Percentiles rank a stretch among this genome's conserved stretches.
phyloP scores from a whole-genome alignment of 2,329 filamentous ascomycete species.

The Neopestalotiopsis rosae region DNA sequence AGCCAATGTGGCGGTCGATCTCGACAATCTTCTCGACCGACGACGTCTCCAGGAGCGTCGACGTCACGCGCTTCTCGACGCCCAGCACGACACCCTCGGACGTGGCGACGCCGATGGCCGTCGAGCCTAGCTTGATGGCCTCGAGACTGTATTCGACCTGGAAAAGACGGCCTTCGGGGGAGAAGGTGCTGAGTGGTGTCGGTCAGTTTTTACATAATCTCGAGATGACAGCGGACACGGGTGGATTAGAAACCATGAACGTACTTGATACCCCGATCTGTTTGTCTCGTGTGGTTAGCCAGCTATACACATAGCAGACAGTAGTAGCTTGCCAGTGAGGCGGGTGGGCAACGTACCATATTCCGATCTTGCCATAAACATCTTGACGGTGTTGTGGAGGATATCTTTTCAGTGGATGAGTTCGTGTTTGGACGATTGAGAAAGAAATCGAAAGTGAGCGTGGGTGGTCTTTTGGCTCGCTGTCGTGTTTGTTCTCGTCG shows the following conservation, averaged over 20 bases:
- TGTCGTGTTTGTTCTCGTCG: slow-evolving; percentile 13
- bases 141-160: slow-evolving; percentile 99
- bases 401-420: slow-evolving; percentile 7
- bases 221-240: slow-evolving; percentile 16
- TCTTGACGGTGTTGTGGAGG: slow-evolving; percentile 61
- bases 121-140: slow-evolving; percentile 99
- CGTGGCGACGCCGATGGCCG: slow-evolving; percentile 96
- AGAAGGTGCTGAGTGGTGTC: slow-evolving; percentile 80
- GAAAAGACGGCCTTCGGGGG: slow-evolving; percentile 98
- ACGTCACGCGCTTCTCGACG: slow-evolving; percentile 98
- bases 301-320: neutral
- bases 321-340: slow-evolving; percentile 9
- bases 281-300: slow-evolving; percentile 36
- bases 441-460: neutral
- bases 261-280: slow-evolving; percentile 98
- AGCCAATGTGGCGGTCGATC: slow-evolving; percentile 98
- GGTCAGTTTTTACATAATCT: slow-evolving; percentile 2
- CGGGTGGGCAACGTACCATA: slow-evolving; percentile 73
- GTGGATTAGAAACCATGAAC: slow-evolving; percentile 38
- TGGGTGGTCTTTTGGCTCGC: slow-evolving; percentile 11
- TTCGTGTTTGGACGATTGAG: slow-evolving; percentile 7
- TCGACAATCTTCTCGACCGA: slow-evolving; percentile 99
- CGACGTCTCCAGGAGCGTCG: slow-evolving; percentile 93
- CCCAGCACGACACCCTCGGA: slow-evolving; percentile 94
- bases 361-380: slow-evolving; percentile 99